Base-by-base conservation (phyloP, 2,329 filamentous ascomycete genomes). In the Endocalyx cinctus region DNA sequence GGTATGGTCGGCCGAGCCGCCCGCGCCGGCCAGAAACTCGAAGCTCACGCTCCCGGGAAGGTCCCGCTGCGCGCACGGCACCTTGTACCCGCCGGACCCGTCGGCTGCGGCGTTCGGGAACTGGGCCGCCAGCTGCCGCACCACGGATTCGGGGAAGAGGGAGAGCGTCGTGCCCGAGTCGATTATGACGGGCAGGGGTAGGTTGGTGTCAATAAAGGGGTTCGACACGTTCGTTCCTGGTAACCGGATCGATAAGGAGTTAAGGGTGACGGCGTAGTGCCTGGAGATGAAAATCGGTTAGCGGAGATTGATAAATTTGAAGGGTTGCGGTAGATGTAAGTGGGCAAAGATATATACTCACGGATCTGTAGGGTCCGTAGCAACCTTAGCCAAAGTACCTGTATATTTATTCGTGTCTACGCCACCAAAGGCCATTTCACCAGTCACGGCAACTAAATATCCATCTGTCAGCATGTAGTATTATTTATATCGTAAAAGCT, bases 101-200 rank as follows among this genome's bases (percentile, higher is more conserved):
- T 66, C 61, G 13, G 60, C 52, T 18, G 48, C 22, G 0, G 64
- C 68, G 8, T 59, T 57, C 0, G 55, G 50, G 19, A 77, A 64
- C n/a, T 57, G 55, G 4, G 56, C 42, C 2, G 68, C 61, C 4
- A 77, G 58, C 3, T 60, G 60, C 5, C 45, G 37, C n/a, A 68
- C 67, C 6, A 71, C 51, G 2, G 51, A 26, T 8, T 56, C 43
- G 13, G 70, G 70, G 23, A 77, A 60, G 14, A 66, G 60, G 4
- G 58, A 64, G 10, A 75, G 50, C 1, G 72, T 74, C 2, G 69
- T 68, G 32, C 73, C 73, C 3, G 67, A 70, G 54, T 77, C 73
- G 32, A 77, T 59, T 50, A 72, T 60, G 15, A 70, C 63, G 29
- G 60, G 62, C 8, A 58, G 46, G 16, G 69, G 63, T 6, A 50